Evolutionary conservation across 208 protist species (phyloP), one percentile per base, ranked within the genome.

Genomic region (Crithidia fasciculata): DNA sequence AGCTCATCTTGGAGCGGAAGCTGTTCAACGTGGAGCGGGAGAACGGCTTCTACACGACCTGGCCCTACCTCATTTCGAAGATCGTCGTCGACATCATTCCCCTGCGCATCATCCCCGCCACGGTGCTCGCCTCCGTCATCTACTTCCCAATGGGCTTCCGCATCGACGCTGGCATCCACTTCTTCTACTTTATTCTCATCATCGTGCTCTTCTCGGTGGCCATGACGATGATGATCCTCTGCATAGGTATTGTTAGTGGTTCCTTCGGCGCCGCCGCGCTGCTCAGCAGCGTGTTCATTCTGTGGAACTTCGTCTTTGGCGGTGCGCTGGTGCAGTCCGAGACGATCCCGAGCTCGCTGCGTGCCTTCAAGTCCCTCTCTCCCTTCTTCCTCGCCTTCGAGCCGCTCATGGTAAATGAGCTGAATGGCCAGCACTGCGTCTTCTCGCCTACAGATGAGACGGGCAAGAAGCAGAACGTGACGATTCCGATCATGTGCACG

Each of bases 301-400:
- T 94, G 53, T 97, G 89, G 90, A 95, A 95, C 79, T 97, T 98
- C 69, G 93, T 98, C 12, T 98, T 98, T 87, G 93, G 93, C 18
- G 93, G 93, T 1, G 83, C 93, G 12, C 76, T 98, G 61, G 92
- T 98, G 58, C 92, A 95, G 69, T 65, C 89, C 5, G 80, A 91
- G 57, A 95, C 90, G n/a, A 85, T 98, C 16, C 94, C 95, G 19
- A 15, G 19, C 10, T 62, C 61, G 12, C 80, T 98, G 15, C 62
- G 66, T 9, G 85, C 85, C 61, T 94, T 97, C 61, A 76, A 90
- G 62, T 71, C 60, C 43, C 16, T 92, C 54, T 97, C 93, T 37
- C 94, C 92, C 28, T 96, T 98, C 56, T 98, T 94, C 70, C 84
- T 97, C 10, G 81, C 95, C 15, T 98, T 97, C 65, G 92, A 97